Base-by-base conservation (phyloP, 78 protist species). In the Reticulomyxa filosa region DNA sequence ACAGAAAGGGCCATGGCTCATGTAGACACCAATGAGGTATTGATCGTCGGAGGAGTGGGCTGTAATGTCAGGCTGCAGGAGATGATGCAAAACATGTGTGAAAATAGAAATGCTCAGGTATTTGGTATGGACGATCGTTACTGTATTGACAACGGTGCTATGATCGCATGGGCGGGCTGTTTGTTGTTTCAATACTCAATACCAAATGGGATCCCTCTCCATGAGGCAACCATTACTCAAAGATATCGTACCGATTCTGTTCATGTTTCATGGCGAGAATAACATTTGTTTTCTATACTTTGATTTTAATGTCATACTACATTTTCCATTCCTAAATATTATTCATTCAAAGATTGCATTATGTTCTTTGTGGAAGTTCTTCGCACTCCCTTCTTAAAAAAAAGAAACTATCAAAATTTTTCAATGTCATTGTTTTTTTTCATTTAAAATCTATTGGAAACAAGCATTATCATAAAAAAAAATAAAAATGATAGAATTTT, bases 21-120 rank as follows among this genome's bases (percentile, higher is more conserved):
- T 46, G 20, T 26, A 38, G 65, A 26, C 42, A 23, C n/a, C 34
- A 1, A 1, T 2, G 59, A 87, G 38, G 93, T 91, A 33, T 74
- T 95, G 26, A 84, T 92, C 1, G 99, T 95, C 0, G 99, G 99
- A 33, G 99, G 99, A 10, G 99, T 95, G 4, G 99, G 96, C 3
- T 95, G 97, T 65, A 50, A 67, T 65, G 34, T 42, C 36, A 64
- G 73, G 23, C 55, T 68, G 36, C 73, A 83, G 51, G 82, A 86
- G 30, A 95, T 95, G 99, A 86, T 95, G 78, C 36, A 39, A 3
- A 27, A 42, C 35, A 94, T 92, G 99, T 89, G 77, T 11, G 69
- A n/a, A 22, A 83, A 92, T 67, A 66, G 98, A 0, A 86, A 83
- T 52, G 95, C 89, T n/a, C n/a, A n/a, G n/a, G n/a, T 85, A 10